These are phyloP conservation scores for Jimgerdemannia lactiflua DNA, from an alignment of 192 early-diverging fungal species.

Conservation along the genomic window DNA sequence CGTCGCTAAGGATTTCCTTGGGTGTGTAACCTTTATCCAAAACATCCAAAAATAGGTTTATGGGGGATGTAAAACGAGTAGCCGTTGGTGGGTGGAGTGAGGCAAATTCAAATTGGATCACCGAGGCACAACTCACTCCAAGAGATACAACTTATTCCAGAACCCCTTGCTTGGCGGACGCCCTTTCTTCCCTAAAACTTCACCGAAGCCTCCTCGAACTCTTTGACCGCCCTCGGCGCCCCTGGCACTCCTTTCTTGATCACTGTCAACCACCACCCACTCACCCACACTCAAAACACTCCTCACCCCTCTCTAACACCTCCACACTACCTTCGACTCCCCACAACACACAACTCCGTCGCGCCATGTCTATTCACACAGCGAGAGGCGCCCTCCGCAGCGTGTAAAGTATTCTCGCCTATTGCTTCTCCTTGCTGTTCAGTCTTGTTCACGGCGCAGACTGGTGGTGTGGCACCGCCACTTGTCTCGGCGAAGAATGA, in stretches of 20 bases:
- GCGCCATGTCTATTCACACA: constrained; percentile 37
- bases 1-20: too few relatives aligned
- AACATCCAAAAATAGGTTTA: too few relatives aligned
- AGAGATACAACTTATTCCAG: not conserved
- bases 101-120: not conserved
- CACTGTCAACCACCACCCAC: too few relatives aligned
- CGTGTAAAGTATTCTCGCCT: constrained; percentile 22
- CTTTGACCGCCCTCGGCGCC: too few relatives aligned
- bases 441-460: not conserved
- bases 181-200: too few relatives aligned
- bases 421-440: not conserved
- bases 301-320: constrained; percentile 1
- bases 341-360: constrained; percentile 15
- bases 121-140: not conserved
- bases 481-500: too few relatives aligned
- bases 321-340: not conserved
- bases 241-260: too few relatives aligned
- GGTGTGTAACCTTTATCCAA: too few relatives aligned
- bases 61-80: not conserved
- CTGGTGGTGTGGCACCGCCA: too few relatives aligned
- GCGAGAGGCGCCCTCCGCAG: constrained; percentile 43
- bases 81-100: not conserved
- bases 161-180: too few relatives aligned
- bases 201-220: too few relatives aligned
- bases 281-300: too few relatives aligned